These are phyloP conservation scores for Chlorella sp. DNA, from an alignment of 139 green algal genomes.

Conservation along the genomic window DNA sequence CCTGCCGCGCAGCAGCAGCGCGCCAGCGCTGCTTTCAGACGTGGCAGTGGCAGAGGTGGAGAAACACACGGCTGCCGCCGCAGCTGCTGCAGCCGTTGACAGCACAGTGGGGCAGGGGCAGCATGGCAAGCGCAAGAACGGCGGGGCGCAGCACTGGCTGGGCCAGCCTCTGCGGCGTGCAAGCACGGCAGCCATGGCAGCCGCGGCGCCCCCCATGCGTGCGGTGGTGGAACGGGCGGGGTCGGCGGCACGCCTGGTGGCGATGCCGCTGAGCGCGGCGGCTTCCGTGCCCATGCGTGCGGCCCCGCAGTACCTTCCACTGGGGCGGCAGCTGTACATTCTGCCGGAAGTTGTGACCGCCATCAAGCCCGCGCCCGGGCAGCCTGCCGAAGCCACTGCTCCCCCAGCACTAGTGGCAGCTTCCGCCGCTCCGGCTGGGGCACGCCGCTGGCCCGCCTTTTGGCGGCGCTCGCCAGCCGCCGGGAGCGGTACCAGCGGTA, in stretches of 20 bases:
- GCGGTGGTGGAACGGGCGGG: constrained; percentile 13
- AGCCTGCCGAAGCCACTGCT: not conserved
- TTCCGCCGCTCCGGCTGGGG: not conserved
- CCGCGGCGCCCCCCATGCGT: not conserved
- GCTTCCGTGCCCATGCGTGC: constrained; percentile 14
- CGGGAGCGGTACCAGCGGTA: not conserved
- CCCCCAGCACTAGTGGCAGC: not conserved
- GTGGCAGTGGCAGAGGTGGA: not conserved
- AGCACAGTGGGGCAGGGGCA: not conserved
- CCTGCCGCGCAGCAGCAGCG: not conserved
- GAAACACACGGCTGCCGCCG: not conserved
- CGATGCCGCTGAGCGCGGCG: constrained; percentile 12
- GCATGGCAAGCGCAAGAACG: not conserved
- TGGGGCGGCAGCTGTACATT: constrained; percentile 15
- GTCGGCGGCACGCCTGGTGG: constrained; percentile 9
- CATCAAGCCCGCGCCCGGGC: not conserved
- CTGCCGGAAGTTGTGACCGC: not conserved
- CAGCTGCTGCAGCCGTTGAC: not conserved
- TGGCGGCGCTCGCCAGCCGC: not conserved
- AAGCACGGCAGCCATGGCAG: not conserved
- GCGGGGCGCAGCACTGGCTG: not conserved
- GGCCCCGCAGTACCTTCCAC: not conserved
- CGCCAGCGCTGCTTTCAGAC: not conserved
- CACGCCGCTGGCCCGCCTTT: not conserved
- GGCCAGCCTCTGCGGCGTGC: not conserved